Percentiles rank a stretch among this genome's conserved stretches.
Evolutionary conservation across 805 yeast species (phyloP).

Genomic region (Kodamaea sagamina): DNA sequence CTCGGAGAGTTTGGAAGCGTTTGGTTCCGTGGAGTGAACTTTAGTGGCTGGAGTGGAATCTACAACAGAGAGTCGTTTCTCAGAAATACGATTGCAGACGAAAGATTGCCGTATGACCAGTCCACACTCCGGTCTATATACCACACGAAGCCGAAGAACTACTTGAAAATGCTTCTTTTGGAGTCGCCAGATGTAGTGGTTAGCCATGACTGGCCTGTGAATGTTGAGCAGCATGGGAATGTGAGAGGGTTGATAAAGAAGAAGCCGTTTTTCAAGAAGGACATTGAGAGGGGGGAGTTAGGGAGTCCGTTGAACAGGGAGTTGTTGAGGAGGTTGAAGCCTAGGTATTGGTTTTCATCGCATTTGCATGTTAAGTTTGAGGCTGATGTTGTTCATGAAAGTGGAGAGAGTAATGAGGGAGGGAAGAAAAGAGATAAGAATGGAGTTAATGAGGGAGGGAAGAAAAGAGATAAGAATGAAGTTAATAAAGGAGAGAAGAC

Average conservation of each 20-base stretch:
- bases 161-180: constrained; percentile 53
- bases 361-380: constrained; percentile 79
- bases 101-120: constrained; percentile 50
- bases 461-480: neutral
- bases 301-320: constrained; percentile 73
- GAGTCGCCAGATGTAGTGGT: constrained; percentile 55
- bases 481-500: constrained; percentile 11
- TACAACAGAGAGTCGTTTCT: constrained; percentile 48
- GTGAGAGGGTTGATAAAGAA: constrained; percentile 44
- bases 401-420: constrained; percentile 16
- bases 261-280: constrained; percentile 71
- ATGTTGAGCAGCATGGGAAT: constrained; percentile 68
- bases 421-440: neutral
- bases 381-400: constrained; percentile 48
- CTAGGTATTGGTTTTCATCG: constrained; percentile 82
- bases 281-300: constrained; percentile 56
- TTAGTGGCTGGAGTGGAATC: constrained; percentile 86
- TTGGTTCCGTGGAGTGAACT: constrained; percentile 72
- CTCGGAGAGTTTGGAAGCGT: constrained; percentile 77
- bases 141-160: constrained; percentile 71
- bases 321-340: constrained; percentile 56
- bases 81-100: constrained; percentile 46
- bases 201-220: constrained; percentile 95
- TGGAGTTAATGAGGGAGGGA: neutral
- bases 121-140: constrained; percentile 59